Evolutionary conservation across 352 stramenopile genomes (phyloP).

Genomic region (Plasmopara muralis): DNA sequence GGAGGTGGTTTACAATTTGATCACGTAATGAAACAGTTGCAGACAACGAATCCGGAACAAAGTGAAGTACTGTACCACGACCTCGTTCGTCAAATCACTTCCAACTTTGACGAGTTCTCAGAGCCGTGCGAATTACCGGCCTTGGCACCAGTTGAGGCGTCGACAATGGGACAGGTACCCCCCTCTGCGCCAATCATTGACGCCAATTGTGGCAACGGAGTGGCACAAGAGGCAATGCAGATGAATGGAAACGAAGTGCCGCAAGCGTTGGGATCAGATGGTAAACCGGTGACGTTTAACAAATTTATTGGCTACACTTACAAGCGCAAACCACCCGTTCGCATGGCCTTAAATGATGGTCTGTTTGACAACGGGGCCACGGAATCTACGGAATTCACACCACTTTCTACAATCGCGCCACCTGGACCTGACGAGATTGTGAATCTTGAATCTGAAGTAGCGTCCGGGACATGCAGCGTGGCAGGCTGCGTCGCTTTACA

Average conservation of each 20-base stretch:
- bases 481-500: neutral
- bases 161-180: conserved; percentile 11
- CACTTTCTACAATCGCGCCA: conserved; percentile 1
- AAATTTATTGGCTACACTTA: conserved; percentile 92
- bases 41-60: conserved; percentile 56
- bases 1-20: conserved; percentile 87
- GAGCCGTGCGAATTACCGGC: conserved; percentile 61
- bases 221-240: conserved; percentile 4
- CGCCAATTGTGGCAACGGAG: conserved; percentile 4
- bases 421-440: conserved; percentile 1
- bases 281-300: conserved; percentile 83
- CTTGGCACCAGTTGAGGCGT: conserved; percentile 20
- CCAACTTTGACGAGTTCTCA: conserved; percentile 97
- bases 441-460: conserved; percentile 1
- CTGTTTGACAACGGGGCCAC: conserved; percentile 40
- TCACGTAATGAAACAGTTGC: conserved; percentile 88
- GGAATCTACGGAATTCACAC: neutral
- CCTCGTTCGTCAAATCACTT: conserved; percentile 89
- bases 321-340: conserved; percentile 82
- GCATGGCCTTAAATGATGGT: conserved; percentile 68
- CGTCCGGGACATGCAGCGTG: neutral
- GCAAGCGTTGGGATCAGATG: conserved; percentile 51
- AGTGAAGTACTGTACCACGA: conserved; percentile 69
- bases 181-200: conserved; percentile 11
- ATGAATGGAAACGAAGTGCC: conserved; percentile 21